These are phyloP conservation scores for Rhizopus sp. DNA, from an alignment of 371 early-diverging fungal genomes.

Conservation along the genomic window DNA sequence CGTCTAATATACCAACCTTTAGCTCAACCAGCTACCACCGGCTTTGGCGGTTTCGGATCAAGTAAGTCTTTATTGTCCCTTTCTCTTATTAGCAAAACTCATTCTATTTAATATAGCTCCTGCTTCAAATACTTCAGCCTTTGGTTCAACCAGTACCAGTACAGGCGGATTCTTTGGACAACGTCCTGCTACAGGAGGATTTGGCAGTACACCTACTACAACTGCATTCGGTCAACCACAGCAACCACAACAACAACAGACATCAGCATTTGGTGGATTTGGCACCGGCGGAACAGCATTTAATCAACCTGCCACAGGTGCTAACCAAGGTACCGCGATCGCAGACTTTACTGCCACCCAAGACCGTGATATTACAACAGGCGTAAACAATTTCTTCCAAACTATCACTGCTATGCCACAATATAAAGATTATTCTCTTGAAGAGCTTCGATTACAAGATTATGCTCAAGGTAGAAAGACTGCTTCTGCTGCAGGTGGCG, in stretches of 20 bases:
- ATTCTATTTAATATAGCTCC: conserved; percentile 19
- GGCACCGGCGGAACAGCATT: conserved; percentile 41
- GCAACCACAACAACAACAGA: conserved; percentile 16
- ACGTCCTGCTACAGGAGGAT: conserved; percentile 34
- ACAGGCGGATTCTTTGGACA: conserved; percentile 53
- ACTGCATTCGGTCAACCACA: conserved; percentile 36
- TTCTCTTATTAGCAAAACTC: background rate
- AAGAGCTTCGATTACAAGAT: conserved; percentile 93
- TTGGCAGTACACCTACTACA: conserved; percentile 24
- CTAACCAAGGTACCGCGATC: conserved; percentile 76
- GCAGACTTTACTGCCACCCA: conserved; percentile 67
- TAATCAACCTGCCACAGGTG: conserved; percentile 56
- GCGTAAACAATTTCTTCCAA: conserved; percentile 67
- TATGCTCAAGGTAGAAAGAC: conserved; percentile 84
- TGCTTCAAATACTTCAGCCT: conserved; percentile 44
- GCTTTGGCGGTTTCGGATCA: conserved; percentile 45
- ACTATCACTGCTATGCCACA: conserved; percentile 90
- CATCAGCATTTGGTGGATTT: conserved; percentile 41
- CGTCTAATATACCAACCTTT: conserved; percentile 4
- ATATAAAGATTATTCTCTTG: conserved; percentile 83
- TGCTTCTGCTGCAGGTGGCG: too few relatives aligned
- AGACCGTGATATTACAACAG: conserved; percentile 68
- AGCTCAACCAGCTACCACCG: conserved; percentile 34
- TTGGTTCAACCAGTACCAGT: conserved; percentile 48
- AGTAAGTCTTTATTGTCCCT: conserved; percentile 29